These are phyloP conservation scores for Teunomyces stri DNA, from an alignment of 805 yeast genomes.

Conservation along the genomic window DNA sequence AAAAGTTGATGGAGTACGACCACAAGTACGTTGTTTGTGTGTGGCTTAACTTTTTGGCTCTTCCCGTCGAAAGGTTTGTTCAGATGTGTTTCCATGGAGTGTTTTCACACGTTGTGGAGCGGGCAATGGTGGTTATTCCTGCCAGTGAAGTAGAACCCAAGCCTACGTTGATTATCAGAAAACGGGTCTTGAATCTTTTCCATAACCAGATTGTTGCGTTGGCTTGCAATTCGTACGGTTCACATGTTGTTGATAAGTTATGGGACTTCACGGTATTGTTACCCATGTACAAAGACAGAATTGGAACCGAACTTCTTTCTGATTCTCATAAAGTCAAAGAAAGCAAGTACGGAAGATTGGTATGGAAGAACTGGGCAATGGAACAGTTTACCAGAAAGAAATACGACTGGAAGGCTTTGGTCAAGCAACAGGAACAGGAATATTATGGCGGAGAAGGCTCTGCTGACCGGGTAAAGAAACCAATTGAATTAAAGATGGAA, in stretches of 20 bases:
- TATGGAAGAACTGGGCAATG: constrained; percentile 94
- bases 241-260: constrained; percentile 81
- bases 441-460: constrained; percentile 22
- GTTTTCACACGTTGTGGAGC: constrained; percentile 84
- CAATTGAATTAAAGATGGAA: constrained; percentile 44
- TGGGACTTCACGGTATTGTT: constrained; percentile 78
- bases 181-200: constrained; percentile 66
- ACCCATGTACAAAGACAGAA: constrained; percentile 81
- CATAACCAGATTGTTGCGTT: constrained; percentile 54
- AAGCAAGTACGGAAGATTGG: constrained; percentile 82
- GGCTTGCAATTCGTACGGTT: constrained; percentile 84
- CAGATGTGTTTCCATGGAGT: constrained; percentile 88
- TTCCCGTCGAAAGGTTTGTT: constrained; percentile 59
- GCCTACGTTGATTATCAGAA: constrained; percentile 53
- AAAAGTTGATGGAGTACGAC: constrained; percentile 70
- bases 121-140: constrained; percentile 45
- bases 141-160: constrained; percentile 43
- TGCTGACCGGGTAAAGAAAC: constrained; percentile 26
- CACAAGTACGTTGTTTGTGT: constrained; percentile 54
- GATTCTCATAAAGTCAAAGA: constrained; percentile 72
- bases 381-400: constrained; percentile 72
- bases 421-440: constrained; percentile 45
- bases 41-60: constrained; percentile 56
- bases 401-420: constrained; percentile 75
- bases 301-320: constrained; percentile 63